A percentile compares a stretch with the other conserved stretches of the same genome.
These are phyloP conservation scores for Fusarium sp. DNA, from an alignment of 2,329 filamentous ascomycete species.

Conservation along the genomic window DNA sequence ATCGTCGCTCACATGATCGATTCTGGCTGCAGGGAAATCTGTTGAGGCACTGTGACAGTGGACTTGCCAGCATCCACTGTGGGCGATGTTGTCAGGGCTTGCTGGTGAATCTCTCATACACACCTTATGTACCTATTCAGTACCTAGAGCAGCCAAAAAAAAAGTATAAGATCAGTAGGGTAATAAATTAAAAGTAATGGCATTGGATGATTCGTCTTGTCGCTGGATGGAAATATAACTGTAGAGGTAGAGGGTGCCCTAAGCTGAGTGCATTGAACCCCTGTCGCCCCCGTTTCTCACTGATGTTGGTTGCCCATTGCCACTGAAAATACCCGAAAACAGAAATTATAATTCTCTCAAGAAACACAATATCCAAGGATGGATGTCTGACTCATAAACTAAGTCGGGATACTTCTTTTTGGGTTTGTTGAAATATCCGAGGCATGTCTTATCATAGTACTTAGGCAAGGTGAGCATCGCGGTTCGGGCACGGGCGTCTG, in stretches of 20 bases:
- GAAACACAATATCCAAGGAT: not conserved
- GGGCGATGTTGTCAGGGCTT: not conserved
- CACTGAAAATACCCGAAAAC: not conserved
- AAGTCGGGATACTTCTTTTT: not conserved
- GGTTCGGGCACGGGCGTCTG: not conserved
- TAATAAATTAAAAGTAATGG: not conserved
- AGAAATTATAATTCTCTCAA: not conserved
- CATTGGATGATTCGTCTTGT: not conserved
- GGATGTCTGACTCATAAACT: not conserved
- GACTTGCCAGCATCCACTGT: not conserved
- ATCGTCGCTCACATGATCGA: slow-evolving; percentile 39
- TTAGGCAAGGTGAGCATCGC: not conserved
- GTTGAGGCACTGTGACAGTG: not conserved
- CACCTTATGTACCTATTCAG: not conserved
- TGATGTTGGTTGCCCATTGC: not conserved
- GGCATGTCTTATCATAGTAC: not conserved
- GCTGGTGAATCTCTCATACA: not conserved
- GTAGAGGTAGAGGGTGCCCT: not conserved
- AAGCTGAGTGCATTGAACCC: not conserved
- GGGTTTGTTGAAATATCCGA: not conserved
- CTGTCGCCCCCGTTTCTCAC: not conserved
- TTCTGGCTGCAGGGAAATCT: slow-evolving; percentile 35
- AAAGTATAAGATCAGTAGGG: not conserved
- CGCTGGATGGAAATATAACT: not conserved
- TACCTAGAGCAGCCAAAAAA: not conserved